These are phyloP conservation scores for Aciculosporium take DNA, from an alignment of 2,329 filamentous ascomycete species.

Conservation along the genomic window DNA sequence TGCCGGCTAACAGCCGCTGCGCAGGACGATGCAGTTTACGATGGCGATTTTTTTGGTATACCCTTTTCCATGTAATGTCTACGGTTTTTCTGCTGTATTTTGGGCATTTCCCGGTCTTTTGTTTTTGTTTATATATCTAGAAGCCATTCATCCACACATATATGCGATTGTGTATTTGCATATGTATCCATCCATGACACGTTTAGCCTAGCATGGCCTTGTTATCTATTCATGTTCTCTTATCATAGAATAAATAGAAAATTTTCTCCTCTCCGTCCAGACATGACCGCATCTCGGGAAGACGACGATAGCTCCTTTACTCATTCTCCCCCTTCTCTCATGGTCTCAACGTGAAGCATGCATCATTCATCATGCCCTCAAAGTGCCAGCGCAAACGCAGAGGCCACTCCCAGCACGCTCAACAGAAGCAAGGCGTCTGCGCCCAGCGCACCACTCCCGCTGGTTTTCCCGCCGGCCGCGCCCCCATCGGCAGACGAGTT, in stretches of 20 bases:
- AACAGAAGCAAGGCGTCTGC: conserved; percentile 18
- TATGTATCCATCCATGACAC: neutral
- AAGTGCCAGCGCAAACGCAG: conserved; percentile 23
- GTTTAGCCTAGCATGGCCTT: neutral
- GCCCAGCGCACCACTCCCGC: conserved; percentile 10
- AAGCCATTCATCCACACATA: conserved; percentile 1
- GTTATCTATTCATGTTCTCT: neutral
- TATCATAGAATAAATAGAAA: neutral
- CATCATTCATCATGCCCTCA: conserved; percentile 6
- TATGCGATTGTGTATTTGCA: neutral
- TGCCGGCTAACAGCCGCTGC: neutral
- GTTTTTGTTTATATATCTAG: conserved; percentile 3
- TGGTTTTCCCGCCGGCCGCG: neutral
- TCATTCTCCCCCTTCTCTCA: neutral
- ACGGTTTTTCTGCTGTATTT: neutral
- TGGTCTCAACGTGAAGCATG: too few species aligned
- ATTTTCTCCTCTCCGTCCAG: too few species aligned
- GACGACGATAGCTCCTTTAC: too few species aligned
- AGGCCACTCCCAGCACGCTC: conserved; percentile 23
- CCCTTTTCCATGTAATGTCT: conserved; percentile 1
- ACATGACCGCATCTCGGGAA: too few species aligned
- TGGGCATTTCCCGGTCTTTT: conserved; percentile 1
- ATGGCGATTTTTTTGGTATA: conserved; percentile 1
- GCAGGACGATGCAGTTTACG: conserved; percentile 1
- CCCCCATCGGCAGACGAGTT: conserved; percentile 1